Evolutionary conservation across 495 filamentous ascomycete genomes (phyloP), one percentile per base, ranked within the genome.

Genomic region (Usnea hakonensis): DNA sequence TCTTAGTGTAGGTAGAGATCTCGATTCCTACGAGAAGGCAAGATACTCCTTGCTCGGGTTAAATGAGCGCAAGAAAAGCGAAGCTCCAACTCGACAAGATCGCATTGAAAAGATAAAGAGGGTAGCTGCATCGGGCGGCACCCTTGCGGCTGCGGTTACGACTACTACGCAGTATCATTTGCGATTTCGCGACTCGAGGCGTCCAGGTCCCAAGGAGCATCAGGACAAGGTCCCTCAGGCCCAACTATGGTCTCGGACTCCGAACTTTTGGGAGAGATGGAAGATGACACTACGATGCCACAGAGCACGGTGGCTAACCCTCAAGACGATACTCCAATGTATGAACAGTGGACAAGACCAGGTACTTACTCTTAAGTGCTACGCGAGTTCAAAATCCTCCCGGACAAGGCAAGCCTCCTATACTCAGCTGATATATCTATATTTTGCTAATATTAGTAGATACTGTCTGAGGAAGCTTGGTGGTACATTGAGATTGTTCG

Each of bases 391-490:
- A 50, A 50, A 11, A 4, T 50, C 1, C 46, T 50, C 5, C 46
- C 46, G 1, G 46, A 50, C 46, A 50, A 50, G 46, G 46, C 46
- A 50, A 50, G 46, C 46, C 17, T 50, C 26, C 13, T 50, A 3
- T 4, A 14, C 0, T 3, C 23, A 6, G 26, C 4, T 50, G 13
- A 1, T 3, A 16, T 16, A 4, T 30, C 13, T 13, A 50, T n/a
- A n/a, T 28, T 50, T 3, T 36, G 44, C 30, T 57, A 19, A 46
- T 17, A 5, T 50, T 3, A 32, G 23, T 53, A 60, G 58, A 53
- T 60, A 5, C 52, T 43, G 9, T 43, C 58, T 1, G 36, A 53
- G 2, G 58, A 60, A 60, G 44, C 28, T 17, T 60, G 58, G 58
- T 43, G 44, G 38, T 48, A 48, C 13, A 40, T 28, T 35, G 58